phyloP scores from a whole-genome alignment of 257 asterid genomes.

The Hygrophila difformis region DNA sequence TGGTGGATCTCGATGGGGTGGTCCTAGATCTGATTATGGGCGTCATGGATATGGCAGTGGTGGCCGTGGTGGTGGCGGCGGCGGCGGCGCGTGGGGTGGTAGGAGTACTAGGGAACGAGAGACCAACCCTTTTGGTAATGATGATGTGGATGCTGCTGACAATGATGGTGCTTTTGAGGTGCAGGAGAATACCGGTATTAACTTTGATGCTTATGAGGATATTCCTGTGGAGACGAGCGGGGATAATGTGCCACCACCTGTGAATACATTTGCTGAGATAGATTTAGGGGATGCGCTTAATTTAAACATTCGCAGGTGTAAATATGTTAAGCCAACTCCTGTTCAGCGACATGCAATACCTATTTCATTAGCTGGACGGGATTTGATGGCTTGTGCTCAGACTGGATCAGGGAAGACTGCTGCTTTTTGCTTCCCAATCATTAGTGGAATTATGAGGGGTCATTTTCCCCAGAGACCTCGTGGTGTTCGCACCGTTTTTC shows the following conservation, averaged over 20 bases:
- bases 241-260: constrained; percentile 72
- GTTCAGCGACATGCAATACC: constrained; percentile 84
- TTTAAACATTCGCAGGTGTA: constrained; percentile 72
- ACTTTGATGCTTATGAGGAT: constrained; percentile 88
- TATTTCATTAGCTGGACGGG: constrained; percentile 73
- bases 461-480: constrained; percentile 52
- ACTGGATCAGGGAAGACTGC: constrained; percentile 93
- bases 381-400: constrained; percentile 93
- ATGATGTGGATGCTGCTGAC: constrained; percentile 41
- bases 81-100: constrained; percentile 36
- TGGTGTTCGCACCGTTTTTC: constrained; percentile 59
- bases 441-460: constrained; percentile 74
- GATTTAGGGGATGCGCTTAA: constrained; percentile 83
- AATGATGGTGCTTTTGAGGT: constrained; percentile 32
- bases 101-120: constrained; percentile 56
- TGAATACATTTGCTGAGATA: constrained; percentile 76
- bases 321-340: constrained; percentile 86
- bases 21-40: constrained; percentile 36
- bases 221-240: constrained; percentile 94
- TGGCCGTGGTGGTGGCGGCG: constrained; percentile 22
- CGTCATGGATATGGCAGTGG: constrained; percentile 39
- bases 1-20: constrained; percentile 35
- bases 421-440: constrained; percentile 86
- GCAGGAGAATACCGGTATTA: constrained; percentile 70
- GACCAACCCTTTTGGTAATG: constrained; percentile 72